Conservation (phyloP, 2,329 filamentous ascomycete species). For the Phialophora verrucosa region DNA sequence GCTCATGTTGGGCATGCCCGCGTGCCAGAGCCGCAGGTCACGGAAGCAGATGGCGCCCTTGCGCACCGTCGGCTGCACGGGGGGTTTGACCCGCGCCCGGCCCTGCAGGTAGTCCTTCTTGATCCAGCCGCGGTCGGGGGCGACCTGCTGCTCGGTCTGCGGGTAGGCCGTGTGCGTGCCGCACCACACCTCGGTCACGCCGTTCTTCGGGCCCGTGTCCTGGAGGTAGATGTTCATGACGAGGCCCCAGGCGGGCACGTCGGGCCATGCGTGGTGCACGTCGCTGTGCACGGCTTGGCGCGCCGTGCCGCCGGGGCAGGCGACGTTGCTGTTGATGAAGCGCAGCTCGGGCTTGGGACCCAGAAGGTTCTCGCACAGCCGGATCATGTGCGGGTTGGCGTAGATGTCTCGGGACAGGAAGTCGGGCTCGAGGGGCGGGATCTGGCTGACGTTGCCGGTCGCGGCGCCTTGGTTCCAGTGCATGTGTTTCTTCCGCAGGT, state of each 20-base stretch:
- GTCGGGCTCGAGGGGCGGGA: conserved; percentile 44
- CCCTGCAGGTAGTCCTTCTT: conserved; percentile 43
- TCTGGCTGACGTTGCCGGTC: conserved; percentile 50
- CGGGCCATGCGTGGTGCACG: conserved; percentile 53
- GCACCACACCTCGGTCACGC: conserved; percentile 58
- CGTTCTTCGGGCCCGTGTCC: conserved; percentile 52
- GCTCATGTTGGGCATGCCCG: conserved; percentile 64
- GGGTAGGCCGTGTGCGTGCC: conserved; percentile 53
- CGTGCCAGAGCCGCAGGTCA: conserved; percentile 68
- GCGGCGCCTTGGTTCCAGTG: conserved; percentile 42
- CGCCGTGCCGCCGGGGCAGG: conserved; percentile 43
- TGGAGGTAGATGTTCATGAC: conserved; percentile 57
- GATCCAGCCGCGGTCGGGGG: conserved; percentile 42
- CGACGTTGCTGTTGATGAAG: conserved; percentile 50
- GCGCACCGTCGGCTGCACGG: conserved; percentile 49
- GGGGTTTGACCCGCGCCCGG: conserved; percentile 43
- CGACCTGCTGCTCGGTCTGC: conserved; percentile 47
- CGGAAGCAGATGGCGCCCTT: conserved; percentile 63
- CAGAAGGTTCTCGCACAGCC: conserved; percentile 44
- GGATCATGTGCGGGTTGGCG: conserved; percentile 46
- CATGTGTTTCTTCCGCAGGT: conserved; percentile 41
- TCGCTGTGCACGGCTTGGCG: conserved; percentile 53
- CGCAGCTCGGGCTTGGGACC: conserved; percentile 47
- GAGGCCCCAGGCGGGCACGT: conserved; percentile 52
- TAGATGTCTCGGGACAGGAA: conserved; percentile 47